Conservation (phyloP, 2,329 filamentous ascomycete species). For the Aspergillus sp. region DNA sequence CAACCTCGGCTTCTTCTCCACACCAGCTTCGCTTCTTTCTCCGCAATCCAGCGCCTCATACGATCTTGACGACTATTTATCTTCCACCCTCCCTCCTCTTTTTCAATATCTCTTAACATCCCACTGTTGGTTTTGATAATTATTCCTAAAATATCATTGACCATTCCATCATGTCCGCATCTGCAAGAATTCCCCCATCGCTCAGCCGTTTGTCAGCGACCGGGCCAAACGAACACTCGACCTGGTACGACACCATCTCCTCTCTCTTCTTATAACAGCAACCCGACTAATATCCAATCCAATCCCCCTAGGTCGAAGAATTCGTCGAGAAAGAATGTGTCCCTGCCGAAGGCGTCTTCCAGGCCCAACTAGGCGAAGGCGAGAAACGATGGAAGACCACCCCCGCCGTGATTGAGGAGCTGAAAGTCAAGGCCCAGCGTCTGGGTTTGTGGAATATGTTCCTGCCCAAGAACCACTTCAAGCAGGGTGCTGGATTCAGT, state of each 20-base stretch:
- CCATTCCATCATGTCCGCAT: constrained; percentile 44
- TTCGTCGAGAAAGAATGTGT: constrained; percentile 97
- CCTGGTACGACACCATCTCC: constrained; percentile 43
- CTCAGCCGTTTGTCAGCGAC: constrained; percentile 68
- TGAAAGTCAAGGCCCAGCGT: constrained; percentile 77
- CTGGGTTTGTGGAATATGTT: constrained; percentile 99
- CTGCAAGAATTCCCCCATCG: constrained; percentile 55
- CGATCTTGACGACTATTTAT: constrained; percentile 1
- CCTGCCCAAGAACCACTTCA: constrained; percentile 89
- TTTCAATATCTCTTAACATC: not conserved
- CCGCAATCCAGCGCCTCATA: not conserved
- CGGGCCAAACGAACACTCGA: constrained; percentile 80
- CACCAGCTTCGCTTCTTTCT: not conserved
- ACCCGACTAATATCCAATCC: constrained; percentile 4
- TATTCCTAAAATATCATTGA: not conserved
- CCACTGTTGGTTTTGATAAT: no score
- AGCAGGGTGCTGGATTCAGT: constrained; percentile 86
- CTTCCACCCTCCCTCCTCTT: not conserved
- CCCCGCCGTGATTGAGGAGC: constrained; percentile 76
- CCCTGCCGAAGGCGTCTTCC: constrained; percentile 74
- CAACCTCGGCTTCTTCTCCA: constrained; percentile 13
- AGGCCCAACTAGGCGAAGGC: constrained; percentile 74
- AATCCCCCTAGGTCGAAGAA: constrained; percentile 66
- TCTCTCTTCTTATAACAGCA: not conserved
- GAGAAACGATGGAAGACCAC: constrained; percentile 73